Base-by-base conservation (phyloP, 352 stramenopile species). In the Synura sp. region DNA sequence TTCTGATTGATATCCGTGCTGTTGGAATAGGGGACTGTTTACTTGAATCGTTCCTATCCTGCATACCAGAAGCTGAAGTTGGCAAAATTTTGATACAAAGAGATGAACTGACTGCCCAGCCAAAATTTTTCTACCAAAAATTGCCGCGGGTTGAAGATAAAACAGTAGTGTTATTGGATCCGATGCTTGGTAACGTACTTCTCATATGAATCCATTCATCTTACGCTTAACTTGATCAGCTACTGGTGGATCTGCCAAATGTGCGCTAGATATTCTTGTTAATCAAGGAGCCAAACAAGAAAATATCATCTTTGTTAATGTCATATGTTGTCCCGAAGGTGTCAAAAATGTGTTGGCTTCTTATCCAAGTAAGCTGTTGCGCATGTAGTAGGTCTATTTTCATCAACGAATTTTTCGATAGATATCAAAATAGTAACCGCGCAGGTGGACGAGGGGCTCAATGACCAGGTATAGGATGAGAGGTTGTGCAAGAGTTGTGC, bases 1-100 rank as follows among this genome's bases (percentile, higher is more conserved):
- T 9, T 38, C 88, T 96, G 41, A 95, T 90, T 79, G 89, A 88
- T 9, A 91, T 97, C 44, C 97, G 91, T 22, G 96, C 97, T 80
- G 90, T 98, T 79, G 88, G 93, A 31, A 90, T 90, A 0, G 92
- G 92, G 27, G 89, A 94, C 81, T 5, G 82, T 59, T 82, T 97
- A 27, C 83, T 97, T 31, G 91, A 97, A 79, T 88, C 87, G 9
- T 91, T 97, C 35, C 87, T 95, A 53, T 84, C 89, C 41, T 89
- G 93, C 82, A 87, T 91, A 41, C 92, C 92, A 22, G 88, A 80
- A 35, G 82, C 93, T 22, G 85, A 85, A n/a, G 93, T 97, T 82
- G 93, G 92, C n/a, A 98, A 98, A 83, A 97, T 98, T 79, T 81
- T 98, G 71, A 98, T 98, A 83, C 94, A 98, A 85, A 86, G 94